phyloP scores from a whole-genome alignment of 2,329 filamentous ascomycete genomes.

The Trichoderma sp. region DNA sequence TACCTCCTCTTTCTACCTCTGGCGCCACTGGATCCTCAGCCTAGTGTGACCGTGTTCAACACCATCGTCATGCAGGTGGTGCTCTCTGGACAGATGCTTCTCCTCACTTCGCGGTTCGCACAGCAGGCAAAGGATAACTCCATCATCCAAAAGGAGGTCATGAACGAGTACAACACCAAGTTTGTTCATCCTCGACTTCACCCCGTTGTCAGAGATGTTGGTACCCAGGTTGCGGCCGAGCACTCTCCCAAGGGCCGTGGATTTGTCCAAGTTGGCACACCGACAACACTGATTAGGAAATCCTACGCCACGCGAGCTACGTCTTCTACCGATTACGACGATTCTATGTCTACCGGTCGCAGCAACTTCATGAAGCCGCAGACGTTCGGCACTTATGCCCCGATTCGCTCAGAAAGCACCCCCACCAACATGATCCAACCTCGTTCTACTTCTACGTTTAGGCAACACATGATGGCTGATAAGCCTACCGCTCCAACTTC shows the following conservation, averaged over 20 bases:
- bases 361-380: slow-evolving; percentile 43
- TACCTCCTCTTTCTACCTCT: slow-evolving; percentile 89
- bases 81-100: slow-evolving; percentile 73
- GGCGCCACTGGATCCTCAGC: slow-evolving; percentile 70
- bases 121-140: slow-evolving; percentile 84
- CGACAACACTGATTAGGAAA: slow-evolving; percentile 66
- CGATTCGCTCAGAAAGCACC: slow-evolving; percentile 40
- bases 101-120: slow-evolving; percentile 72
- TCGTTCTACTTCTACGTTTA: slow-evolving; percentile 32
- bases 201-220: slow-evolving; percentile 73
- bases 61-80: slow-evolving; percentile 75
- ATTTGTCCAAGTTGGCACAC: slow-evolving; percentile 52
- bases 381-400: slow-evolving; percentile 44
- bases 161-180: slow-evolving; percentile 95
- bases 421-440: slow-evolving; percentile 33
- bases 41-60: slow-evolving; percentile 83
- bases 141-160: slow-evolving; percentile 85
- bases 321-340: slow-evolving; percentile 71
- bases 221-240: slow-evolving; percentile 69
- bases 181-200: slow-evolving; percentile 91
- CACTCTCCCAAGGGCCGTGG: slow-evolving; percentile 45
- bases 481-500: slow-evolving; percentile 28
- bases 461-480: slow-evolving; percentile 40
- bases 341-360: slow-evolving; percentile 34
- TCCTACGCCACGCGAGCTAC: slow-evolving; percentile 83